phyloP scores from a whole-genome alignment of 2,329 filamentous ascomycete species.

The Fusarium kyushuense region DNA sequence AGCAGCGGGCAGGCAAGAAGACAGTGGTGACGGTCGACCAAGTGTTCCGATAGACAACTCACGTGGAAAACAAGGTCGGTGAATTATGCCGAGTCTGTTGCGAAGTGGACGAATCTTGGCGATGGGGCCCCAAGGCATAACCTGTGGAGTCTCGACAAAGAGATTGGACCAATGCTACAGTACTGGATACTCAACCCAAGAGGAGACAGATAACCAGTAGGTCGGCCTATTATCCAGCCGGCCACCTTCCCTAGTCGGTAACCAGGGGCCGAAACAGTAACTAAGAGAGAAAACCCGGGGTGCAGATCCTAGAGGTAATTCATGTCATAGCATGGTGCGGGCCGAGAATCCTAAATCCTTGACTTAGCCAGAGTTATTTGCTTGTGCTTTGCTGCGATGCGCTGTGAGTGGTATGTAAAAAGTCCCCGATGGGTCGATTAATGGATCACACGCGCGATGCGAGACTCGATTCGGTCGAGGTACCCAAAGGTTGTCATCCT shows the following conservation, averaged over 20 bases:
- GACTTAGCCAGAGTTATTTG: conserved; percentile 32
- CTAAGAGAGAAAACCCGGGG: conserved; percentile 46
- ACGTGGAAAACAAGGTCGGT: conserved; percentile 26
- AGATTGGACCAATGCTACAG: neutral
- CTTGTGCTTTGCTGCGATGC: neutral
- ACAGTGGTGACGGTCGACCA: conserved; percentile 8
- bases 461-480: conserved; percentile 17
- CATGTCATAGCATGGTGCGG: conserved; percentile 32
- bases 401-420: conserved; percentile 33
- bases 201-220: conserved; percentile 1
- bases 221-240: conserved; percentile 20
- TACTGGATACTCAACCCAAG: neutral
- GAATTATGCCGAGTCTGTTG: conserved; percentile 22
- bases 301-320: conserved; percentile 38
- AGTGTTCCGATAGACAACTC: conserved; percentile 29
- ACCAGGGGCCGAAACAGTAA: conserved; percentile 31
- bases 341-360: conserved; percentile 46
- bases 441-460: conserved; percentile 42
- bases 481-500: conserved; percentile 16
- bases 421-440: conserved; percentile 39
- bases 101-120: conserved; percentile 31
- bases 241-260: conserved; percentile 40
- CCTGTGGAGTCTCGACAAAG: conserved; percentile 1
- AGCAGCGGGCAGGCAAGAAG: neutral
- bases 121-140: conserved; percentile 14